Base-by-base conservation (phyloP, 1,284 basidiomycete genomes). In the Boletus sp. region DNA sequence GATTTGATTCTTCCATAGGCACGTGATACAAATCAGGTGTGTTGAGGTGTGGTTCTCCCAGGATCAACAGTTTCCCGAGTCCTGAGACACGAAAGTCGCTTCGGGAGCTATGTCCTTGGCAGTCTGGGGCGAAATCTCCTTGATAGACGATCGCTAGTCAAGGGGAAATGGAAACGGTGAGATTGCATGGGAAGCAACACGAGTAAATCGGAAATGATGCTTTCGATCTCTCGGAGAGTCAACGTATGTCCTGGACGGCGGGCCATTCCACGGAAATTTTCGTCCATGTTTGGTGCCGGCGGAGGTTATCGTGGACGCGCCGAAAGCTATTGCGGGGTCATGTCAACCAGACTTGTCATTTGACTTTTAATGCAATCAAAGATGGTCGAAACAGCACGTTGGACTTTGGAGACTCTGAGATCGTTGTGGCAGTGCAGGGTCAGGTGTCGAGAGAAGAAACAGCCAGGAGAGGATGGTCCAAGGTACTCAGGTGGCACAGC, bases 121-220 rank as follows among this genome's bases (percentile, higher is more conserved):
- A n/a, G 16, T 40, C 19, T 29, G 26, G 6, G 23, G 12, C 8
- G 5, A 39, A 25, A 20, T 35, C 17, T 4, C 4, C 5, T n/a
- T 30, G 13, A 8, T 26, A 14, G n/a, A 19, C 13, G 12, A 6
- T 14, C 1, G 22, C 23, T 25, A 34, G 22, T 7, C 29, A n/a
- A 43, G 10, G 33, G 6, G 29, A 14, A 43, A 54, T 41, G 38
- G 46, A 38, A 42, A 46, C 26, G 20, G 42, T 46, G 41, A 33
- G 42, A 43, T 29, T 3, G 8, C 26, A 48, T 47, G 42, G 37
- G 49, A 57, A 58, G 14, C 10, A 23, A 20, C n/a, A 30, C 17
- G 19, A 8, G 6, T 12, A 19, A 33, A 5, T 23, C 9, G 6
- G 22, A 29, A n/a, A 26, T 45, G 41, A 37, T 29, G 7, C 36